These are phyloP conservation scores for Dipteronia sinensis DNA, from an alignment of 345 rosid species.

Conservation along the genomic window DNA sequence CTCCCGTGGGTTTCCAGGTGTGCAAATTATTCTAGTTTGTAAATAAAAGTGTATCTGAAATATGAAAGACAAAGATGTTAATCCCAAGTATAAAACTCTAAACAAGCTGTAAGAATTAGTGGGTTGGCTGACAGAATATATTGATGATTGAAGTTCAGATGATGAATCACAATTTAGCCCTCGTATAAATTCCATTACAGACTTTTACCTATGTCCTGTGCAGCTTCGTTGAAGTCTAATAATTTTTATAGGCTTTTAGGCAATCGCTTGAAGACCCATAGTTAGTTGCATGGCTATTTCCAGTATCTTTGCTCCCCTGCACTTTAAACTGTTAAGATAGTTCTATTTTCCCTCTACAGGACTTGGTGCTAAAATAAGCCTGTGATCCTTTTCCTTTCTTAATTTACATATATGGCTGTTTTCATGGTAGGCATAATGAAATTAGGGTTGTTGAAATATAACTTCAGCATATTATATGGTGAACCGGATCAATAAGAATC, in stretches of 20 bases:
- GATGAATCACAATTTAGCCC: neutral
- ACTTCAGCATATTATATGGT: neutral
- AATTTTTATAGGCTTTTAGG: neutral
- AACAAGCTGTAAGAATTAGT: neutral
- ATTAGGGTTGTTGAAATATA: neutral
- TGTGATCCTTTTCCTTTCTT: neutral
- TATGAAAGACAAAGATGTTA: conserved; percentile 1
- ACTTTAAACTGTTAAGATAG: neutral
- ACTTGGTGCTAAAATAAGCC: neutral
- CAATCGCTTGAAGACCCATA: neutral
- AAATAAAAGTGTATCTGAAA: neutral
- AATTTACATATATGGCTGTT: neutral
- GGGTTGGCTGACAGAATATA: neutral
- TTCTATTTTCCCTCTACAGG: neutral
- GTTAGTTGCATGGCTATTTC: neutral
- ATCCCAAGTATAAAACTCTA: neutral
- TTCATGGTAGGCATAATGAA: neutral
- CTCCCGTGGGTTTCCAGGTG: conserved; percentile 93
- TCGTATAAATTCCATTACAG: neutral
- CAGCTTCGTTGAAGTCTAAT: neutral
- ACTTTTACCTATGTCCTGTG: neutral
- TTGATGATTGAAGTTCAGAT: neutral
- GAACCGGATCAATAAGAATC: neutral
- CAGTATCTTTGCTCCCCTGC: neutral
- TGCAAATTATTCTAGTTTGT: conserved; percentile 10